A percentile compares a stretch with the other conserved stretches of the same genome.
phyloP scores from a whole-genome alignment of 2,329 filamentous ascomycete genomes.

The Aspergillus texensis region DNA sequence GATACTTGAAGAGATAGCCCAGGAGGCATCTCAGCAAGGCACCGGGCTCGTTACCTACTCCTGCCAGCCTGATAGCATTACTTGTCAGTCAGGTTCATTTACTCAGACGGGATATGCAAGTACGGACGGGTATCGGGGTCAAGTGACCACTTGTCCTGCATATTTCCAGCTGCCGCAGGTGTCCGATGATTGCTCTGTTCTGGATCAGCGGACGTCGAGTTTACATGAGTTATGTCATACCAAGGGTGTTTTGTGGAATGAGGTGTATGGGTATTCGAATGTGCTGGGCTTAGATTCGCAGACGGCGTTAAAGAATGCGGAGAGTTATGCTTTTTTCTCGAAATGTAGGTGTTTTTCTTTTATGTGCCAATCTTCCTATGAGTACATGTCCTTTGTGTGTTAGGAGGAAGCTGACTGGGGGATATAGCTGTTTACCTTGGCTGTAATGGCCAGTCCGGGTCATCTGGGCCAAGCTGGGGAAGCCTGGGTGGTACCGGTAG shows the following conservation, averaged over 20 bases:
- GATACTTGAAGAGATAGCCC: neutral
- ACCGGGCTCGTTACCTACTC: constrained; percentile 1
- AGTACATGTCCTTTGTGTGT: neutral
- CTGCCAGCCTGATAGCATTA: neutral
- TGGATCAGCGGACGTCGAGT: constrained; percentile 2
- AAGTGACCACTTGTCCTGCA: neutral
- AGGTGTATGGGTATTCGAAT: constrained; percentile 4
- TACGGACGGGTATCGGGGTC: neutral
- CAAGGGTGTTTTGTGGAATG: neutral
- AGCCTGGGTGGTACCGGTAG: neutral
- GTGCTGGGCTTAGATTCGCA: neutral
- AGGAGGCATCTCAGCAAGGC: neutral
- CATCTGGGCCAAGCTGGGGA: neutral
- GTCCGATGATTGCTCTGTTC: neutral
- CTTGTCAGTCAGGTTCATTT: neutral
- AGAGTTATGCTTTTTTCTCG: constrained; percentile 6
- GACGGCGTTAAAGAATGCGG: constrained; percentile 1
- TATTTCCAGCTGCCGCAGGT: neutral
- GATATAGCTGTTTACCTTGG: constrained; percentile 1
- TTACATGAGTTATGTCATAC: constrained; percentile 5
- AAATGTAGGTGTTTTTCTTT: neutral
- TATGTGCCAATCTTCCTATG: too few species aligned
- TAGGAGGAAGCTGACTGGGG: neutral
- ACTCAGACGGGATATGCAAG: constrained; percentile 5
- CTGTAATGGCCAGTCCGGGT: neutral